A percentile compares a stretch with the other conserved stretches of the same genome.
These are phyloP conservation scores for Tillandsia leiboldiana DNA, from an alignment of 176 grass and related monocot genomes.

Conservation along the genomic window DNA sequence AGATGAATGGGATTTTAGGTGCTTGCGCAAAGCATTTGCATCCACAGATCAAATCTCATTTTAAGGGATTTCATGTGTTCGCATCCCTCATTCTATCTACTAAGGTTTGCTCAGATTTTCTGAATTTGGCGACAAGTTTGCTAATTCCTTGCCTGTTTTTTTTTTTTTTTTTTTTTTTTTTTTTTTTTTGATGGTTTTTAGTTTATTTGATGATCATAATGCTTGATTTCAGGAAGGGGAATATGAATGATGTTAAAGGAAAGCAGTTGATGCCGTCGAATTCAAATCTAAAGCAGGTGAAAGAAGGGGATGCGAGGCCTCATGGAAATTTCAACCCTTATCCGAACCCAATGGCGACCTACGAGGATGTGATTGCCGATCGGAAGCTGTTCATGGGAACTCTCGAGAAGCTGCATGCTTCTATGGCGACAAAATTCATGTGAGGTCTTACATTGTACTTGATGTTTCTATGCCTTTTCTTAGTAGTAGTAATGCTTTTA, in stretches of 20 bases:
- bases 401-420: conserved; percentile 30
- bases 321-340: conserved; percentile 2
- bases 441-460: conserved; percentile 6
- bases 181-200: too few relatives aligned
- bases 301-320: not conserved
- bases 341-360: conserved; percentile 30
- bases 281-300: not conserved
- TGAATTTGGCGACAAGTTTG: too few relatives aligned
- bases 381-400: conserved; percentile 27
- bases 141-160: too few relatives aligned
- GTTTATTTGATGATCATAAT: too few relatives aligned
- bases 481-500: not conserved
- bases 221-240: not conserved
- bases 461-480: not conserved
- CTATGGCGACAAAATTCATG: conserved; percentile 40
- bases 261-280: not conserved
- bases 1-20: too few relatives aligned
- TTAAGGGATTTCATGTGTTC: too few relatives aligned
- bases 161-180: too few relatives aligned
- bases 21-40: too few relatives aligned
- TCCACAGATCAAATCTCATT: too few relatives aligned
- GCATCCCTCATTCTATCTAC: too few relatives aligned
- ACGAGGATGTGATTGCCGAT: conserved; percentile 28
- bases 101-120: too few relatives aligned
- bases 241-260: conserved; percentile 1